Evolutionary conservation across 345 rosid species (phyloP), one percentile per base, ranked within the genome.

Genomic region (Streptanthus diversifolius): DNA sequence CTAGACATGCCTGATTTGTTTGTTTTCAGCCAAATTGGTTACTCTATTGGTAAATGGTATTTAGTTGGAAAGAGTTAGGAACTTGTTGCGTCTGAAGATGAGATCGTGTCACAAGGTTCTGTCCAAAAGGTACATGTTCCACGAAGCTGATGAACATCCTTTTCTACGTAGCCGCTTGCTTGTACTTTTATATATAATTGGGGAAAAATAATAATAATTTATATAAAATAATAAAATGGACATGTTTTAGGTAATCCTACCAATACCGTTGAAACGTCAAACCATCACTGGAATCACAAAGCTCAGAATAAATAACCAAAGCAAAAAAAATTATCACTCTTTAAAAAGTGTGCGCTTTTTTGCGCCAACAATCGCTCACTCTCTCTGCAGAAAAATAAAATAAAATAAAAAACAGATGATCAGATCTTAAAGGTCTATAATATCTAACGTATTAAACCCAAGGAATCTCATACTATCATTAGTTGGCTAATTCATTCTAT

Each of bases 341-440:
- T 40, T 63, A 51, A 60, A 51, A 68, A 60, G 79, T 49, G 54
- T 75, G 17, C 27, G 53, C 53, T 22, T 25, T 27, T 66, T 25
- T 22, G 63, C 45, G 7, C 63, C 74, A 75, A 24, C 40, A 24
- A 30, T 49, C 53, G 48, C 62, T 74, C 73, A 75, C 47, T 75
- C 78, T 49, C 73, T 75, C 78, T 75, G 68, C 72, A n/a, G n/a
- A n/a, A n/a, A n/a, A n/a, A n/a, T n/a, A 25, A 25, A 25, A 72
- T 40, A 2, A 25, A 25, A 25, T 1, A 25, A 25, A 40, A 27
- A 14, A 24, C 15, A 56, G 30, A 58, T 10, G 11, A 64, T 27
- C 71, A 65, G 49, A 64, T 33, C 37, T 41, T 61, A 11, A 56
- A 11, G 7, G 5, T 47, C 11, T 48, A 21, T 3, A 17, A 35